Base-by-base conservation (phyloP, 2,329 filamentous ascomycete genomes). In the Diplocarpon mali region DNA sequence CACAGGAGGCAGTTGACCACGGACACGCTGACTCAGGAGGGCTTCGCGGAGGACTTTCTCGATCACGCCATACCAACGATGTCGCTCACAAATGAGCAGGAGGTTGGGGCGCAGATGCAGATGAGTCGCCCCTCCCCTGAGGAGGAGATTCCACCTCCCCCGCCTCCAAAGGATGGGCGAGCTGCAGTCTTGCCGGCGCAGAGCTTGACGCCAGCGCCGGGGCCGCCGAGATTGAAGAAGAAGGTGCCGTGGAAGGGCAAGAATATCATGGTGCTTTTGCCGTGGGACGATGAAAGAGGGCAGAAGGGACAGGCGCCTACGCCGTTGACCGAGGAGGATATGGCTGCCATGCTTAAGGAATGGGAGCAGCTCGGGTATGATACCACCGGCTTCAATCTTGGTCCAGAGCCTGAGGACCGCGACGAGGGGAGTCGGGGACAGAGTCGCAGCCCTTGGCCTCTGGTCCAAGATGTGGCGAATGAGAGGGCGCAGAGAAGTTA, bases 171-270 rank as follows among this genome's bases (percentile, higher is more conserved):
- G 40, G 56, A 58, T 38, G 55, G 52, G 55, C 44, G 46, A 10
- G 52, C 55, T 42, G 51, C 54, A 30, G 47, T 52, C 32, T 37
- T 56, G 15, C 42, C 53, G 32, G 45, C 45, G 35, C 20, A 37
- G 49, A 10, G 32, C 47, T 2, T 46, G 8, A 52, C 53, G 5
- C 57, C 59, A 42, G 65, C 64, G 5, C 61, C 65, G 2, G 61
- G 65, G 38, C 74, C 74, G 5, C 75, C 76, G n/a, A 67, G 76
- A 11, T 51, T 75, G 7, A 85, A 75, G 65, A 88, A 84, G 61
- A 85, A 81, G 64, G 69, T 89, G 2, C 71, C 73, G 37, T 88
- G 83, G 82, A 82, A 74, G 57, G 81, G 80, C 46, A 88, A 86
- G 65, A 79, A 76, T 47, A 85, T 86, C 42, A 64, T 85, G 55